Evolutionary conservation across 208 protist species (phyloP).

Genomic region (Leishmania tarentolae): DNA sequence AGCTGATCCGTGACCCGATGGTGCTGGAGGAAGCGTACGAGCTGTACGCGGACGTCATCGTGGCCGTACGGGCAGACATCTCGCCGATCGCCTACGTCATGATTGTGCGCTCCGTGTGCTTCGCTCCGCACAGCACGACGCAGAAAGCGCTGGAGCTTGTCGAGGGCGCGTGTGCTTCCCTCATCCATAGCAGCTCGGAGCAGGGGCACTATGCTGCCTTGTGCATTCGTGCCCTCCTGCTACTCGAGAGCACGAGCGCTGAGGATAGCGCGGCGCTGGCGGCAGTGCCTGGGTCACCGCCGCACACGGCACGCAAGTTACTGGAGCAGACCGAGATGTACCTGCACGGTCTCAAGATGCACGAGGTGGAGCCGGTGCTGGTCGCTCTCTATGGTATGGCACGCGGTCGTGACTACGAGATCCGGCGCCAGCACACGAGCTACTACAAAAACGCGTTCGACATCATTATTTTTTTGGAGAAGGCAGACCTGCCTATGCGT

Average conservation of each 20-base stretch:
- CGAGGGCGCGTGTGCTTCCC: constrained; percentile 54
- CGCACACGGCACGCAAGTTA: constrained; percentile 70
- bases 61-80: constrained; percentile 72
- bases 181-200: constrained; percentile 44
- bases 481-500: constrained; percentile 74
- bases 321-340: constrained; percentile 77
- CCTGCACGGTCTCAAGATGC: constrained; percentile 73
- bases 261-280: constrained; percentile 34
- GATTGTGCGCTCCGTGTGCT: constrained; percentile 77
- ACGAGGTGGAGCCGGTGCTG: constrained; percentile 87
- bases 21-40: constrained; percentile 69
- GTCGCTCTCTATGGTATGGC: constrained; percentile 70
- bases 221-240: constrained; percentile 85
- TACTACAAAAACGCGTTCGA: constrained; percentile 89
- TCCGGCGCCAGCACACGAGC: constrained; percentile 74
- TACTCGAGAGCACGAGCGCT: constrained; percentile 55
- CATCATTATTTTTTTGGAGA: constrained; percentile 71
- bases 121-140: constrained; percentile 63
- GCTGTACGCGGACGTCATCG: constrained; percentile 75
- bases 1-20: constrained; percentile 62
- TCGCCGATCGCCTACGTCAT: constrained; percentile 87
- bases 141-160: constrained; percentile 71
- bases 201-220: constrained; percentile 67
- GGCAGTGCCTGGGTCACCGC: constrained; percentile 43
- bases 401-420: constrained; percentile 87